Base-by-base conservation (phyloP, 2,329 filamentous ascomycete genomes). In the Ascochyta fabae region DNA sequence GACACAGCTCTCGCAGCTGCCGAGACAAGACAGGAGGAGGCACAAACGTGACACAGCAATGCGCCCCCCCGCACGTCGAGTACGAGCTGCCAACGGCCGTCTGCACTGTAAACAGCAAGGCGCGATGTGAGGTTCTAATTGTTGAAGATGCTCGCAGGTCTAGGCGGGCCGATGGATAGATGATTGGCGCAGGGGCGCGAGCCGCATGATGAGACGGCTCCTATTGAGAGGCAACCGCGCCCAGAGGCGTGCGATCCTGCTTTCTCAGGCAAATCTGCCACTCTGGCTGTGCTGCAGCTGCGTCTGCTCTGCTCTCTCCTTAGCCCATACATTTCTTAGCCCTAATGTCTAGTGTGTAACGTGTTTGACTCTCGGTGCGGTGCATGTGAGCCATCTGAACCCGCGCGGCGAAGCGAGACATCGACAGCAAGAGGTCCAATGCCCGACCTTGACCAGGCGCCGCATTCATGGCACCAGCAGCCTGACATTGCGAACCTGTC, bases 401-500 rank as follows among this genome's bases (percentile, higher is more conserved):
- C 56, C 58, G 53, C 39, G 55, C 61, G 55, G 59, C 61, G 39
- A 60, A 45, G 59, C 61, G 39, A 60, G 43, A 48, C 41, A 51
- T 23, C 33, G 29, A 57, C 53, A 57, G 29, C 38, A 44, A 63
- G 58, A 65, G 58, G 48, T 63, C 65, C 66, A 62, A 74, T 74
- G 72, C 55, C 71, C 59, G 52, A 63, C 46, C 47, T 45, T 24
- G 49, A 44, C 40, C 60, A 56, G 56, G 67, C 56, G 48, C 65
- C 65, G 43, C 69, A 61, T 42, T 64, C 72, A 66, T 74, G 72
- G 72, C 70, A 73, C 53, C 56, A 62, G 48, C 68, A 69, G 66
- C 68, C 69, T 59, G 64, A 72, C 26, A 58, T 70, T 31, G 64
- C 64, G 31, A 64, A 61, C 31, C 66, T 84, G 54, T 75, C 79